Evolutionary conservation across 106 monocot species (phyloP), one percentile per base, ranked within the genome.

Genomic region (Posidonia australis): DNA sequence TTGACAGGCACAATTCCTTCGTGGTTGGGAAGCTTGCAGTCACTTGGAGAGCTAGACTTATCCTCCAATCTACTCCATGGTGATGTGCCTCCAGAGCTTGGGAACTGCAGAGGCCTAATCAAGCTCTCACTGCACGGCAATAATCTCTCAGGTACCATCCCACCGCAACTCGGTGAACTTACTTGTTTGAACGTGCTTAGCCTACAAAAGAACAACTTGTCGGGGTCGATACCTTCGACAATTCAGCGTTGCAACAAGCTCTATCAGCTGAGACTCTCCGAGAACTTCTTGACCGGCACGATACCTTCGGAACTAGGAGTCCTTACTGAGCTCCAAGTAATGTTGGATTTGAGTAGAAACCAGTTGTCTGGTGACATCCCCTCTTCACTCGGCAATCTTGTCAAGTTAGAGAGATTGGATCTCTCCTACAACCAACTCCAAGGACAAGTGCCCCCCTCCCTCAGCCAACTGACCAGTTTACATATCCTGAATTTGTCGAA

Each of bases 341-440:
- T 89, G 41, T 67, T 94, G 11, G 89, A 94, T 54, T 46, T 94
- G 74, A 94, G 94, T 59, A 54, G 59, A 3, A 94, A 94, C 75
- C 51, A 69, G 4, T 64, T 94, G 20, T 80, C 86, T 13, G 94
- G 94, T 18, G 77, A 67, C 27, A 86, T 94, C 49, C 94, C 94
- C 17, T 48, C 71, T 2, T 66, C 86, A 24, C 74, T 94, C 13
- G 89, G 82, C 5, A 60, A 77, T 46, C 89, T 94, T 20, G 36
- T 84, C 49, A 94, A 94, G 70, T 31, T 94, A 27, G 94, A 94
- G 70, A 82, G 84, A 24, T 71, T 94, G 0, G 74, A 94, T 65
- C 82, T 94, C 21, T 89, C 94, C 27, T 69, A 64, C 76, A 94
- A 94, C 67, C 77, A 51, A 1, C 86, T 94, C 54, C 57, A 80